Percentiles rank a stretch among this genome's conserved stretches.
Conservation (phyloP, 2,329 filamentous ascomycete species). For the Trichoderma atrobrunneum region DNA sequence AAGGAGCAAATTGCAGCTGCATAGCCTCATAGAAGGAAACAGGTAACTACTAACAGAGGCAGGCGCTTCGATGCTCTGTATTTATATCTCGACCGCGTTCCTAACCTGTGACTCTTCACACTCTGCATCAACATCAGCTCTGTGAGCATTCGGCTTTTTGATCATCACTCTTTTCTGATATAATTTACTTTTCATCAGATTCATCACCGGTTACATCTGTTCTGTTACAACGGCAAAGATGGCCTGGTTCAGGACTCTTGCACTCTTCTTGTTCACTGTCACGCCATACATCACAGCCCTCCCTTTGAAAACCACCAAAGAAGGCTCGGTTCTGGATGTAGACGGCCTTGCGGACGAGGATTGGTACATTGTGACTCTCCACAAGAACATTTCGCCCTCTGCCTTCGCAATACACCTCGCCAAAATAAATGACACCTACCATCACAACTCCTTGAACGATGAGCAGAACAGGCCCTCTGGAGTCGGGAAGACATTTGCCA, state of each 20-base stretch:
- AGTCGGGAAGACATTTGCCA: conserved; percentile 32
- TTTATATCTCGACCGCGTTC: not conserved
- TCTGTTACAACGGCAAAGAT: not conserved
- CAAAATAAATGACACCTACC: conserved; percentile 23
- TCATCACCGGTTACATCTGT: not conserved
- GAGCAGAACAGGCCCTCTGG: conserved; percentile 26
- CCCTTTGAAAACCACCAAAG: conserved; percentile 2
- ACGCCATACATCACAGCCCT: conserved; percentile 10
- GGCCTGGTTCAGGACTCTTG: conserved; percentile 21
- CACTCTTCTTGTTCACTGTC: conserved; percentile 20
- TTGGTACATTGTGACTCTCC: conserved; percentile 48
- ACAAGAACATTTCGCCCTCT: conserved; percentile 32
- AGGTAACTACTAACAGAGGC: too few relatives aligned
- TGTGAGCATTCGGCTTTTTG: not conserved
- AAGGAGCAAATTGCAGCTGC: not conserved
- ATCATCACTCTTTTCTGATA: not conserved
- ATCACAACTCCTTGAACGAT: not conserved
- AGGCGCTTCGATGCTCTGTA: not conserved
- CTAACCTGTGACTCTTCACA: not conserved
- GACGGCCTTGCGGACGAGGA: conserved; percentile 32
- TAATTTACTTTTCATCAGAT: not conserved
- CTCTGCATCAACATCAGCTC: not conserved
- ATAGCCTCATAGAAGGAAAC: not conserved
- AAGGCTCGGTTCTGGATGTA: conserved; percentile 20
- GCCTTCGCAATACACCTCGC: conserved; percentile 36